Conservation (phyloP, 331 rosid genomes). For the Pyrus hybrid region DNA sequence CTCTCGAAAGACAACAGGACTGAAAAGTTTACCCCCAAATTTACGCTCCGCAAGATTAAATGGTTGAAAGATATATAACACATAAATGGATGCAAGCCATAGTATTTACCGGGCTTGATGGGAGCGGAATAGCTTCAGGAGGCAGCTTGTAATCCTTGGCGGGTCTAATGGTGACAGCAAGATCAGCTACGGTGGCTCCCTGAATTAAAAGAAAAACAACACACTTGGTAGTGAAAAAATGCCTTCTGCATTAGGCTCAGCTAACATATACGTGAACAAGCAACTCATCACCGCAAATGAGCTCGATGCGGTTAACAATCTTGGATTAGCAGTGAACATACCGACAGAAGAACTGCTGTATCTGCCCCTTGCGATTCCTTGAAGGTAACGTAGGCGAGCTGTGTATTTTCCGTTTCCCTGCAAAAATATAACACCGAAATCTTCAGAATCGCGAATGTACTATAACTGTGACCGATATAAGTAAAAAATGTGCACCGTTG, state of each 20-base stretch:
- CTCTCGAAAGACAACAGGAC: too few species aligned
- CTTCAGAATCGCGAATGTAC: constrained; percentile 7
- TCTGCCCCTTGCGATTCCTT: constrained; percentile 74
- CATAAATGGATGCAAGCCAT: neutral
- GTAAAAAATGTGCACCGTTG: constrained; percentile 42
- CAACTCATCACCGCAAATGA: neutral
- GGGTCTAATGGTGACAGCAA: constrained; percentile 46
- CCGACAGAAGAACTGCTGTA: constrained; percentile 70
- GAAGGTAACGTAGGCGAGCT: constrained; percentile 72
- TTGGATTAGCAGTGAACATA: constrained; percentile 16
- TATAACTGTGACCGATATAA: neutral
- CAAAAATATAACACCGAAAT: constrained; percentile 4
- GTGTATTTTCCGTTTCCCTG: constrained; percentile 70
- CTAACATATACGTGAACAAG: neutral
- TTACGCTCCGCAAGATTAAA: neutral
- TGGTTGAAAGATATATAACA: neutral
- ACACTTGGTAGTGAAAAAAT: neutral
- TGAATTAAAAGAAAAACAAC: constrained; percentile 2
- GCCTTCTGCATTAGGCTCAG: neutral
- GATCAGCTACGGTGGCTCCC: constrained; percentile 67
- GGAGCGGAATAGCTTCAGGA: constrained; percentile 42
- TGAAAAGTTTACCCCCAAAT: neutral
- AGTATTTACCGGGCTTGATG: constrained; percentile 45
- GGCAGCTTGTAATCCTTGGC: constrained; percentile 72
- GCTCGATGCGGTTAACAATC: too few species aligned